Base-by-base conservation (phyloP, 2,329 filamentous ascomycete genomes). In the Cadophora malorum region DNA sequence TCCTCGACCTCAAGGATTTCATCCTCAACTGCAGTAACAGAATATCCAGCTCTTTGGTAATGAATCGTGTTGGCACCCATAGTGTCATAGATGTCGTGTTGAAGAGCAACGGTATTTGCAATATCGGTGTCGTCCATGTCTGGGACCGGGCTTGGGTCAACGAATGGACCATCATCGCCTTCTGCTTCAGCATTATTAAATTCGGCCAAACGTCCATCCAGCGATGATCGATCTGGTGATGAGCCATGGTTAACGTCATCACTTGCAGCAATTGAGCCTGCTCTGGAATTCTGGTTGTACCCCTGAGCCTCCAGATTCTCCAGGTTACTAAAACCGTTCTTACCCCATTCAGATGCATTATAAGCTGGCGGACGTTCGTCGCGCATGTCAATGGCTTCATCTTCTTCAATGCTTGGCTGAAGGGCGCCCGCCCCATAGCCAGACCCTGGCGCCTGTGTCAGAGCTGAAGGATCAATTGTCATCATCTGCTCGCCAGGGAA, bases 401-500 rank as follows among this genome's bases (percentile, higher is more conserved):
- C 74, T 41, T 77, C 75, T 53, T 76, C 75, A 53, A 74, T 74
- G 35, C 74, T 76, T n/a, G 61, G 55, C 28, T 69, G 74, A n/a
- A 76, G 52, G 71, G 67, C 5, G 50, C 47, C n/a, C 28, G 41
- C 8, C 70, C 63, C 21, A 73, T 60, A 41, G 69, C 71, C 58
- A 66, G 78, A 76, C 23, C 65, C 50, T 49, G 75, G 76, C 6
- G 73, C 66, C 25, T 60, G 66, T 50, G 77, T 73, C 68, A 76
- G 63, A 56, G 62, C 69, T 53, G 68, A 68, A 45, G 69, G 74
- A 70, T 76, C 73, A 69, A 74, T 60, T 65, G 72, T 76, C 70
- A 49, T 76, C 73, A 67, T 74, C 69, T 45, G 71, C 67, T 59
- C 71, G 72, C 74, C 74, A 77, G 49, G 73, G 67, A 69, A 85